Evolutionary conservation across 805 yeast genomes (phyloP), one percentile per base, ranked within the genome.

Genomic region (Yamadazyma sp.): DNA sequence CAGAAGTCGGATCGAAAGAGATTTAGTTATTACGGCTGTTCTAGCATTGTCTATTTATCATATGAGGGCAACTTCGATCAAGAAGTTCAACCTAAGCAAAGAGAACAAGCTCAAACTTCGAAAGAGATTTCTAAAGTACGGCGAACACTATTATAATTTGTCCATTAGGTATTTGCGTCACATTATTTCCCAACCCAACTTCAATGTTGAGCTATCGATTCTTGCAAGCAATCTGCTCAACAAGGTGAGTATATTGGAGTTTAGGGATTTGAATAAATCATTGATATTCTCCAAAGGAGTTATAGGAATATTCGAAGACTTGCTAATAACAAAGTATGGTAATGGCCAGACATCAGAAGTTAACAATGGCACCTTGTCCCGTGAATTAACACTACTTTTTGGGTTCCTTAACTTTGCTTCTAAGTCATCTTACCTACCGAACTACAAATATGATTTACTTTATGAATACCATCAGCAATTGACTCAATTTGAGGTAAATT

Each of bases 251-350:
- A 46, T 55, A 16, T 54, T 53, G 33, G 56, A 53, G 22, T 48
- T 42, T 32, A 31, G 40, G 15, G 47, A 49, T 34, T 38, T 52
- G 27, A 20, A 40, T 7, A 44, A 50, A 14, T 46, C 52, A 3
- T 27, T 44, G 7, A 44, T 55, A 12, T 57, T 55, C 32, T 42
- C 53, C 14, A 46, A 48, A 12, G 62, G 62, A 3, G 38, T 54
- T 14, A 42, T 47, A 3, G 35, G 49, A 5, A 43, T 55, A 3
- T 51, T 50, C 38, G 43, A 48, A 20, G 49, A 49, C 18, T 27
- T 50, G 12, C 12, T 46, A 6, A 16, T 18, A 8, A 23, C 20
- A 5, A 15, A 36, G 17, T 20, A 19, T 6, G 27, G 32, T 6
- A 13, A 20, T 13, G 13, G 20, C 20, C 15, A 10, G 11, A n/a